A percentile compares a stretch with the other conserved stretches of the same genome.
Conservation (phyloP, 2,329 filamentous ascomycete genomes). For the Pseudogymnoascus sp. region DNA sequence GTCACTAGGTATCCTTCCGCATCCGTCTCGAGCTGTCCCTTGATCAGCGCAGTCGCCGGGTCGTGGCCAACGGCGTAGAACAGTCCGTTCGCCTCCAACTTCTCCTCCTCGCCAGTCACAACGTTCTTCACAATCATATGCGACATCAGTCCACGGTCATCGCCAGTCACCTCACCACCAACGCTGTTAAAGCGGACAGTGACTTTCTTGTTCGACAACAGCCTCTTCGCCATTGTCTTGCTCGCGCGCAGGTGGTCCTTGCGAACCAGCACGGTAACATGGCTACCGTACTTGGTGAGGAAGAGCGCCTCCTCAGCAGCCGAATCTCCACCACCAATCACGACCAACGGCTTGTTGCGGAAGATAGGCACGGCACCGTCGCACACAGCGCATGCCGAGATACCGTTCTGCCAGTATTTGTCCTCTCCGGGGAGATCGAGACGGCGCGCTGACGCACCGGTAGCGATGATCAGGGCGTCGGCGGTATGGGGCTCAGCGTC, state of each 20-base stretch:
- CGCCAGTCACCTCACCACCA: slow-evolving; percentile 76
- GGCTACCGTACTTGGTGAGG: slow-evolving; percentile 92
- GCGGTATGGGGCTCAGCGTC: slow-evolving; percentile 75
- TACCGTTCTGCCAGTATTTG: slow-evolving; percentile 94
- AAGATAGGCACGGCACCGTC: slow-evolving; percentile 97
- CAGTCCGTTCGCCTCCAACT: slow-evolving; percentile 81
- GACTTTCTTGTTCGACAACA: slow-evolving; percentile 79
- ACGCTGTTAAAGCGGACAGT: slow-evolving; percentile 81
- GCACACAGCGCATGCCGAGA: slow-evolving; percentile 94
- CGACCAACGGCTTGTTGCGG: slow-evolving; percentile 88
- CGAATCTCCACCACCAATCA: slow-evolving; percentile 94
- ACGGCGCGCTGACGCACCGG: slow-evolving; percentile 83
- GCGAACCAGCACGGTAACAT: slow-evolving; percentile 89
- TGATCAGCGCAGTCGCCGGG: slow-evolving; percentile 83
- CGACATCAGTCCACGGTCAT: slow-evolving; percentile 80
- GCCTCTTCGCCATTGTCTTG: slow-evolving; percentile 82
- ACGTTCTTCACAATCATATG: slow-evolving; percentile 77
- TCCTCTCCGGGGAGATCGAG: slow-evolving; percentile 81
- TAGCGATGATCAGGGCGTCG: slow-evolving; percentile 88
- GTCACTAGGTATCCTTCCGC: slow-evolving; percentile 87
- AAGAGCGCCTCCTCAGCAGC: slow-evolving; percentile 97
- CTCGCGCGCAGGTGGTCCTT: slow-evolving; percentile 79
- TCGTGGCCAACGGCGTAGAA: slow-evolving; percentile 98
- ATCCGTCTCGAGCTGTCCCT: slow-evolving; percentile 82
- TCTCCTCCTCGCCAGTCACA: slow-evolving; percentile 66